Conservation (phyloP, 2,329 filamentous ascomycete species). For the Parastagonospora nodorum region DNA sequence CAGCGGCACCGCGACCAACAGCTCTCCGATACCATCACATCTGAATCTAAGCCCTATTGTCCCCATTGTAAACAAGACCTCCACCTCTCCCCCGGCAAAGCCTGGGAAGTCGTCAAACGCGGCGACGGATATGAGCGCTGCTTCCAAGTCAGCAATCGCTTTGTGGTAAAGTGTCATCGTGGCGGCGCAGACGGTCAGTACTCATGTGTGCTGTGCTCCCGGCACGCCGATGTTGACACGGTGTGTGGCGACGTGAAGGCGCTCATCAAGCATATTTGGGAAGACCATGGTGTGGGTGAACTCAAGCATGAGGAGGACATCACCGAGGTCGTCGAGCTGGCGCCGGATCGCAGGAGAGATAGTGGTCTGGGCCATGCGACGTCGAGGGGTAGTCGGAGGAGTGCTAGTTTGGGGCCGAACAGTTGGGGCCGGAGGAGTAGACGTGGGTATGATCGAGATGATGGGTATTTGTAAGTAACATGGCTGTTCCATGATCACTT, state of each 20-base stretch:
- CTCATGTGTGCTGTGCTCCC: conserved; percentile 41
- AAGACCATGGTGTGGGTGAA: conserved; percentile 37
- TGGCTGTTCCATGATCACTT: too few relatives aligned
- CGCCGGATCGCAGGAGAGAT: conserved; percentile 24
- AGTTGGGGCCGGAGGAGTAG: conserved; percentile 20
- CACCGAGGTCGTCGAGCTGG: conserved; percentile 34
- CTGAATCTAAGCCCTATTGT: conserved; percentile 31
- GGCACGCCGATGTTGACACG: conserved; percentile 28
- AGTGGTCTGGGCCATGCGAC: conserved; percentile 27
- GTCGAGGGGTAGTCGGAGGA: conserved; percentile 29
- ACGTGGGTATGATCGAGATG: conserved; percentile 27
- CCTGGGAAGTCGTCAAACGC: conserved; percentile 43
- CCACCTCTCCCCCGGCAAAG: conserved; percentile 40
- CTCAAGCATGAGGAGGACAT: conserved; percentile 41
- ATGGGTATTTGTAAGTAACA: conserved; percentile 30
- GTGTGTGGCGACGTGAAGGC: conserved; percentile 46
- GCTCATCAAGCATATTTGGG: conserved; percentile 41
- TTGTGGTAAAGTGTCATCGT: conserved; percentile 44
- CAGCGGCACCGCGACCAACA: conserved; percentile 34
- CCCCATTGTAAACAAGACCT: conserved; percentile 36
- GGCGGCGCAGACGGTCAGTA: conserved; percentile 40
- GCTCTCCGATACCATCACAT: conserved; percentile 31
- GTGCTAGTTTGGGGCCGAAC: conserved; percentile 29
- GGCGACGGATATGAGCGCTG: conserved; percentile 37
- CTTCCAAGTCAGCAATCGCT: conserved; percentile 43